Conservation (phyloP, 306 rosid genomes). For the Oxytropis ochrocephala region DNA sequence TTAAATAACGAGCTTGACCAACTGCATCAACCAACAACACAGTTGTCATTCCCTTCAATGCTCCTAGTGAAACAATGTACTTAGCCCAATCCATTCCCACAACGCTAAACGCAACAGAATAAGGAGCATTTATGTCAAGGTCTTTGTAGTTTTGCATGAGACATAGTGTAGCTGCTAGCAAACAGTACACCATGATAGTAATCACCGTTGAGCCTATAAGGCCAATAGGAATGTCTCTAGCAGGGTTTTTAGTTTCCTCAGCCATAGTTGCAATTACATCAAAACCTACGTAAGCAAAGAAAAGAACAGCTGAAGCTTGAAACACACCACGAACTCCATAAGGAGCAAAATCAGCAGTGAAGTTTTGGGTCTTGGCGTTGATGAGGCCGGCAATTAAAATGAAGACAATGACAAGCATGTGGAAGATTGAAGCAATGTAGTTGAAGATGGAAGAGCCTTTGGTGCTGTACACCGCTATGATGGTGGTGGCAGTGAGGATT, state of each 20-base stretch:
- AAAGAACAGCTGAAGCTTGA: constrained; percentile 61
- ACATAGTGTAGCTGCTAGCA: constrained; percentile 61
- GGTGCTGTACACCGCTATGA: constrained; percentile 61
- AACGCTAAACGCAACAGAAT: constrained; percentile 50
- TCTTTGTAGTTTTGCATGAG: constrained; percentile 41
- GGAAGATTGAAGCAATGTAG: constrained; percentile 65
- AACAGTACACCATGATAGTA: constrained; percentile 38
- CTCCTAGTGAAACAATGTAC: constrained; percentile 72
- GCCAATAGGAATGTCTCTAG: constrained; percentile 71
- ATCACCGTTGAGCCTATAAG: constrained; percentile 71
- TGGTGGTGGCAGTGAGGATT: constrained; percentile 32
- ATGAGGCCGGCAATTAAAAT: constrained; percentile 64
- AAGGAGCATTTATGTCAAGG: constrained; percentile 44
- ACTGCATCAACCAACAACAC: constrained; percentile 59
- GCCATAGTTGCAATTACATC: constrained; percentile 88
- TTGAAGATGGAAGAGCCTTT: constrained; percentile 79
- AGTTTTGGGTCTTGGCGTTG: constrained; percentile 55
- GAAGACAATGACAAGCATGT: constrained; percentile 47
- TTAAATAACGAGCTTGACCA: constrained; percentile 80
- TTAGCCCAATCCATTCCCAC: constrained; percentile 84
- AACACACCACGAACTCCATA: constrained; percentile 48
- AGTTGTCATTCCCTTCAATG: constrained; percentile 81
- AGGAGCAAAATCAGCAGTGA: constrained; percentile 22
- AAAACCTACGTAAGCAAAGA: constrained; percentile 81
- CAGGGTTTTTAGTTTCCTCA: constrained; percentile 80